Conservation (phyloP, 805 yeast genomes). For the Torulaspora microellipsoides region DNA sequence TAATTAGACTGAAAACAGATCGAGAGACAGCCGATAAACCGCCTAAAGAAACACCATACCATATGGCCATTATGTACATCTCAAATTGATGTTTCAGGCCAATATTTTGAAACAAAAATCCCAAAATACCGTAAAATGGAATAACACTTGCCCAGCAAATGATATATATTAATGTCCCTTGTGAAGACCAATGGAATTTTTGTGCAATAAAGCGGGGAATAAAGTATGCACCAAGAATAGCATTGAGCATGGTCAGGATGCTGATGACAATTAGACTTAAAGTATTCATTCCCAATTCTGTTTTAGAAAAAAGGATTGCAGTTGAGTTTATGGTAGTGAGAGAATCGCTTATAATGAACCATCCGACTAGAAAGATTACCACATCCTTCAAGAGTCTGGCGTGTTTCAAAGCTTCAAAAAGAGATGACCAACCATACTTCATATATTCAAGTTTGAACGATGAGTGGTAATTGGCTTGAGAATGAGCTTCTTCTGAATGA, state of each 20-base stretch:
- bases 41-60: conserved; percentile 76
- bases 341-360: conserved; percentile 76
- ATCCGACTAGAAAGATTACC: conserved; percentile 58
- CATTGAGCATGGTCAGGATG: conserved; percentile 59
- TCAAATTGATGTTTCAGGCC: conserved; percentile 64
- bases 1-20: conserved; percentile 60
- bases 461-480: background rate
- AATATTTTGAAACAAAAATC: conserved; percentile 49
- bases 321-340: conserved; percentile 75
- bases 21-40: conserved; percentile 68
- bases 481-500: background rate
- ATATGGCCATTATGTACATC: conserved; percentile 61
- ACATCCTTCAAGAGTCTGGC: conserved; percentile 62
- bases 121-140: conserved; percentile 67
- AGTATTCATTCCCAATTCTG: conserved; percentile 65
- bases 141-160: conserved; percentile 60
- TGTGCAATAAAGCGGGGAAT: conserved; percentile 45
- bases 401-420: conserved; percentile 51
- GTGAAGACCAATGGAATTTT: conserved; percentile 41
- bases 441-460: conserved; percentile 21
- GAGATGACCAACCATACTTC: conserved; percentile 58
- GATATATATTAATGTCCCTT: conserved; percentile 46
- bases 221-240: conserved; percentile 59
- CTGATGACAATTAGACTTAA: conserved; percentile 62
- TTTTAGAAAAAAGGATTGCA: conserved; percentile 69